Base-by-base conservation (phyloP, 2,329 filamentous ascomycete species). In the Clarireedia hainanense region DNA sequence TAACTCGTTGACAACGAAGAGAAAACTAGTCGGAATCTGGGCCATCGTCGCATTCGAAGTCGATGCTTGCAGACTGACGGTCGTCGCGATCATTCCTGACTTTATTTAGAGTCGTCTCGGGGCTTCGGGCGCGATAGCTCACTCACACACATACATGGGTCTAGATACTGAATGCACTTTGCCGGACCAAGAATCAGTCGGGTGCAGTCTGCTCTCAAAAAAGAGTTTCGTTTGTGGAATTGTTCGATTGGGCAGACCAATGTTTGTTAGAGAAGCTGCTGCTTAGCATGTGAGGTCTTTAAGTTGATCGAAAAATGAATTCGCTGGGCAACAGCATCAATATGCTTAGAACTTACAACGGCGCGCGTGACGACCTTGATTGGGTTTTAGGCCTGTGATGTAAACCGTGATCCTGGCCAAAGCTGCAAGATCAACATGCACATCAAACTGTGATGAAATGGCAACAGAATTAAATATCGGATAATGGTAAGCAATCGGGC, bases 1-100 rank as follows among this genome's bases (percentile, higher is more conserved):
- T 5, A 76, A 67, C 9, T 75, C 72, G 37, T 74, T 69, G 43
- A 72, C 71, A 60, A 72, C 69, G 5, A 68, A 68, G 23, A 69
- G 64, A 37, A 76, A 68, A 40, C 70, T 71, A 10, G 59, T 51
- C 14, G 37, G 24, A 36, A 10, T 15, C 45, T 15, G 47, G 10
- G 37, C n/a, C 36, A 47, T 50, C 39, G 43, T 50, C 23, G 54
- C n/a, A 36, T 36, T 23, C 50, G 23, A 5, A n/a, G 15, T 14
- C 36, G n/a, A 37, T 14, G 27, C 43, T 24, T 34, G 20, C 15
- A 34, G 20, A 10, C n/a, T 46, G 43, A 37, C 42, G 20, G n/a
- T 53, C 47, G 48, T 26, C 53, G 52, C 23, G 30, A 56, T 7
- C 27, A 14, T 47, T 26, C 26, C 9, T 26, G n/a, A 14, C 14